These are phyloP conservation scores for Capronia coronata DNA, from an alignment of 2,329 filamentous ascomycete species.

Conservation along the genomic window DNA sequence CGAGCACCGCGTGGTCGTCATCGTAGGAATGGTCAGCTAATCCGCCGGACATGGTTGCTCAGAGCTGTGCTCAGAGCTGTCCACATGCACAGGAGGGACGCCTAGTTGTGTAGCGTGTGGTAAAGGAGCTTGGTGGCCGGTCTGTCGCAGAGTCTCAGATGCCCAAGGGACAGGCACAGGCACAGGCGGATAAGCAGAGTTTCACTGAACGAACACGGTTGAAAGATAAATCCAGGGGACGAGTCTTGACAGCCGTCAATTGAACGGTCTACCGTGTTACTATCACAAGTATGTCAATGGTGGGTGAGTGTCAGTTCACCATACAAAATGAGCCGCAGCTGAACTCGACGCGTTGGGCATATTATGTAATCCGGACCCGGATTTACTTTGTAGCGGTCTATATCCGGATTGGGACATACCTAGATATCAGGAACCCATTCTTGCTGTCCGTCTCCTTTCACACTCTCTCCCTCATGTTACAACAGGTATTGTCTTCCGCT, in stretches of 20 bases:
- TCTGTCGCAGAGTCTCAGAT: background rate
- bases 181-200: background rate
- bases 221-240: background rate
- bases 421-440: background rate
- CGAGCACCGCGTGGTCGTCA: conserved; percentile 26
- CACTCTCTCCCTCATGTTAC: background rate
- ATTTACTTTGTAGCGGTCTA: background rate
- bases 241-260: background rate
- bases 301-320: too few species aligned
- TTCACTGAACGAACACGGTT: background rate
- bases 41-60: conserved; percentile 33
- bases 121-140: background rate
- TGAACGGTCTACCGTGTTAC: background rate
- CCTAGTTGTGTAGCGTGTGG: background rate
- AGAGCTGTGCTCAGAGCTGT: too few species aligned
- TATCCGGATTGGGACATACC: too few species aligned
- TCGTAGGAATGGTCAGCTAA: conserved; percentile 23
- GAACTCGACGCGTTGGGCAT: background rate
- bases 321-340: background rate
- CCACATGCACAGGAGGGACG: background rate
- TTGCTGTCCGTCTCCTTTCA: too few species aligned
- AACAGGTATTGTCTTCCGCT: too few species aligned
- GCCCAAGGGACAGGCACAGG: background rate
- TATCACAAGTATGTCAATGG: too few species aligned
- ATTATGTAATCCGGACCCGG: conserved; percentile 2